A percentile compares a stretch with the other conserved stretches of the same genome.
These are phyloP conservation scores for Athelia psychrophila DNA, from an alignment of 1,284 basidiomycete genomes.

Conservation along the genomic window DNA sequence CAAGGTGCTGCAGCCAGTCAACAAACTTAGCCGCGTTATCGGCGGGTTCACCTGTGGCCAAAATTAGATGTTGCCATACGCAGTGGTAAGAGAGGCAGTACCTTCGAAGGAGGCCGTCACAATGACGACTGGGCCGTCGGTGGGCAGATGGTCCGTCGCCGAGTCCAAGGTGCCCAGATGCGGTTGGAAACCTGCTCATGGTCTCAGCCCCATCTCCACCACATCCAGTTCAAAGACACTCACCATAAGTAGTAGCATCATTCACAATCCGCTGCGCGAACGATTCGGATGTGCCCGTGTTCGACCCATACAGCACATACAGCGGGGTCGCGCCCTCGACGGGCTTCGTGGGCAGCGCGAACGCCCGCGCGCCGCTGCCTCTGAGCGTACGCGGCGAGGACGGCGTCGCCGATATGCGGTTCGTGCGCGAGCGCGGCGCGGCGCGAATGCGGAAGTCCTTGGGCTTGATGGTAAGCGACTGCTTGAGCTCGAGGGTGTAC, in stretches of 20 bases:
- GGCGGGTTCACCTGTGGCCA: conserved; percentile 38
- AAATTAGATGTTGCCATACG: not conserved
- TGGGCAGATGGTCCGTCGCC: conserved; percentile 35
- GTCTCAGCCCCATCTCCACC: not conserved
- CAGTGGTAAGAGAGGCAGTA: conserved; percentile 6
- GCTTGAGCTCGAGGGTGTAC: conserved; percentile 41
- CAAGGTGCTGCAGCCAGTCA: conserved; percentile 35
- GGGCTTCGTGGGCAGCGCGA: not conserved
- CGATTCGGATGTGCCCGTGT: conserved; percentile 49
- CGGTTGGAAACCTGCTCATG: conserved; percentile 35
- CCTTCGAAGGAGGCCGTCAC: conserved; percentile 54
- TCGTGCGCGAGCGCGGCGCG: conserved; percentile 24
- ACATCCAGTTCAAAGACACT: not conserved
- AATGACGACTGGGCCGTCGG: conserved; percentile 45
- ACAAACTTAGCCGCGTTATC: conserved; percentile 49
- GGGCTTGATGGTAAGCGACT: conserved; percentile 48
- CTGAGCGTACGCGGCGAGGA: conserved; percentile 7
- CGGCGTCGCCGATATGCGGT: conserved; percentile 10
- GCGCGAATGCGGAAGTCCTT: conserved; percentile 40
- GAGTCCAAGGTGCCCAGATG: conserved; percentile 43
- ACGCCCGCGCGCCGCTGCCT: not conserved
- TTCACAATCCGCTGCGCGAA: conserved; percentile 46
- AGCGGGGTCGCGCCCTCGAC: conserved; percentile 20
- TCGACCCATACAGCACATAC: conserved; percentile 46
- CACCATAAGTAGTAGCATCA: conserved; percentile 37